Base-by-base conservation (phyloP, 768 basidiomycete species). In the Podaxis rugospora region DNA sequence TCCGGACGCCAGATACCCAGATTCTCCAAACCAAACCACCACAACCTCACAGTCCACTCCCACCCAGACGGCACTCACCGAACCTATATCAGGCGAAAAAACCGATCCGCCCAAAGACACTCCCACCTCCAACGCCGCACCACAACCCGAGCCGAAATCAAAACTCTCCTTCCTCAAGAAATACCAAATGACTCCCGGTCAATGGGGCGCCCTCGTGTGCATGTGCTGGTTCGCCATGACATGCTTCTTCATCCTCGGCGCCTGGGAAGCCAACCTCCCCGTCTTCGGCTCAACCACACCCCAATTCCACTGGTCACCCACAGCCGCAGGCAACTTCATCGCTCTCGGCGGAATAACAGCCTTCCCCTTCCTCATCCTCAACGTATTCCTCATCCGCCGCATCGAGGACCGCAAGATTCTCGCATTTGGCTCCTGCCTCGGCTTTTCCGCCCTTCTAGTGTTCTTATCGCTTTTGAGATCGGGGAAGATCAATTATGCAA, bases 161-260 rank as follows among this genome's bases (percentile, higher is more conserved):
- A 51, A 57, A 55, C 11, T 55, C 55, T 25, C 57, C 52, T 55
- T 59, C 55, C 39, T 39, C 61, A 42, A 47, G 9, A 61, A 55
- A 49, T 64, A 50, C 53, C 49, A 57, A 25, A 46, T 71, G 14
- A 60, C 68, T 0, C 61, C 42, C 1, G 39, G 59, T n/a, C 70
- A 71, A 64, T 82, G 80, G 78, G 83, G 82, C 25, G 80, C 84
- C 58, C 75, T 82, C 27, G 65, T 76, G 27, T 85, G 82, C 66
- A 86, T 88, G 83, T 88, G 85, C 69, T 89, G 85, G 81, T 84
- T 82, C 66, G 78, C 85, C 51, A 86, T 86, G 82, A 77, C 83
- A 23, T 85, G 80, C 70, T 89, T 87, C 76, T 87, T 88, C 72
- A 77, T 87, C 67, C 82, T 89, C 58, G 85, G 85, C 9, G 80